Conservation (phyloP, 805 yeast genomes). For the Candida stauntonica region DNA sequence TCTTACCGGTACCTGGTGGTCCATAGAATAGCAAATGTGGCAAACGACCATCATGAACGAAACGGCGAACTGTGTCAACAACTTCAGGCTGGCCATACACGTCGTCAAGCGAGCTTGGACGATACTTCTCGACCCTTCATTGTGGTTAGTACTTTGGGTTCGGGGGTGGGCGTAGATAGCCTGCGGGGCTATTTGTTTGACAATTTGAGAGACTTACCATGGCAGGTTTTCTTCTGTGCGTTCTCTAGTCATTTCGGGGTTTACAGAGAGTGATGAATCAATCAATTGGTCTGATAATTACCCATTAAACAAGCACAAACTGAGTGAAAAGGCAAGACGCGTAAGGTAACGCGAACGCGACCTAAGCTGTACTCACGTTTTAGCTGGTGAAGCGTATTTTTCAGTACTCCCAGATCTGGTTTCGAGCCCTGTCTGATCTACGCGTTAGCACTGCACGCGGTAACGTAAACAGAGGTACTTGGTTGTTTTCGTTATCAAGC, state of each 20-base stretch:
- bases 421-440: no score
- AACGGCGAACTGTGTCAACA: slow-evolving; percentile 77
- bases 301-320: no score
- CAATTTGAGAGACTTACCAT: slow-evolving; percentile 17
- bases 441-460: no score
- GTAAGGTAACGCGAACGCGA: neutral
- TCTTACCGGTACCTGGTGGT: slow-evolving; percentile 93
- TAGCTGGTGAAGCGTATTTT: neutral
- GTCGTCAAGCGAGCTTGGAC: slow-evolving; percentile 80
- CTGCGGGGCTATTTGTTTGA: no score
- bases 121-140: slow-evolving; percentile 88
- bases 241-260: slow-evolving; percentile 17
- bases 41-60: slow-evolving; percentile 74
- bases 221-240: slow-evolving; percentile 28
- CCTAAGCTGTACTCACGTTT: neutral
- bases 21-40: slow-evolving; percentile 95
- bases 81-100: slow-evolving; percentile 90
- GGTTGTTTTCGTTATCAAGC: no score
- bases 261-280: neutral
- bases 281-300: no score
- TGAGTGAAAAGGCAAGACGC: no score
- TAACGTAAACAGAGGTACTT: no score
- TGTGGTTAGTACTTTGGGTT: no score
- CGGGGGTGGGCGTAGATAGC: no score
- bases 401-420: neutral